A percentile compares a stretch with the other conserved stretches of the same genome.
Conservation (phyloP, 371 early-diverging fungal species). For the Lichtheimia ornata region DNA sequence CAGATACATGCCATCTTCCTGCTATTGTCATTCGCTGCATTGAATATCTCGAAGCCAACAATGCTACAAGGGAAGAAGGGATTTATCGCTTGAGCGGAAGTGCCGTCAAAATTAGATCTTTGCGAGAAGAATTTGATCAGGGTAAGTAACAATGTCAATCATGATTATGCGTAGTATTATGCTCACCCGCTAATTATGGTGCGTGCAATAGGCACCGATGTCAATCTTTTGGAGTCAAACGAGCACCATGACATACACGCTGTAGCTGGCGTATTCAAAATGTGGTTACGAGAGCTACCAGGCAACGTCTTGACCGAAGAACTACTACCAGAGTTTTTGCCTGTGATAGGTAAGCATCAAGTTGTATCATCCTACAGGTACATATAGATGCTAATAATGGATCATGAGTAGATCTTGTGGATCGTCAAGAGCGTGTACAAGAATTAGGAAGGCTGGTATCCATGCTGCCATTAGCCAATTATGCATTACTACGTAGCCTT, state of each 20-base stretch:
- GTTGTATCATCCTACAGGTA: neutral
- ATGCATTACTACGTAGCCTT: slow-evolving; percentile 83
- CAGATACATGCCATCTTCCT: slow-evolving; percentile 54
- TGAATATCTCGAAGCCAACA: slow-evolving; percentile 77
- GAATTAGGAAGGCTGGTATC: slow-evolving; percentile 82
- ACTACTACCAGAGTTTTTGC: slow-evolving; percentile 61
- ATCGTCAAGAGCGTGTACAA: slow-evolving; percentile 69
- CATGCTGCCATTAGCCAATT: slow-evolving; percentile 82
- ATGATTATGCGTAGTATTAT: neutral
- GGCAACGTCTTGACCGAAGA: slow-evolving; percentile 72
- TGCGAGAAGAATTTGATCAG: slow-evolving; percentile 68
- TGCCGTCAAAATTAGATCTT: slow-evolving; percentile 51
- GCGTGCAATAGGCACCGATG: slow-evolving; percentile 49
- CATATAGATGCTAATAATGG: neutral
- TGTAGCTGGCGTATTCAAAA: slow-evolving; percentile 79
- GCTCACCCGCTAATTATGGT: neutral
- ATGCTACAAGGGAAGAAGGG: slow-evolving; percentile 79
- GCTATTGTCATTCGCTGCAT: slow-evolving; percentile 82
- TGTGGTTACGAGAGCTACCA: slow-evolving; percentile 79
- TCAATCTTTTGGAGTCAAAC: slow-evolving; percentile 53
- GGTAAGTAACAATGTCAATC: slow-evolving; percentile 9
- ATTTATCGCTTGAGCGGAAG: slow-evolving; percentile 82
- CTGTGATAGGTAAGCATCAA: slow-evolving; percentile 43
- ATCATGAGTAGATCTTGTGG: slow-evolving; percentile 58
- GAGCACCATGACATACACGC: slow-evolving; percentile 72